Evolutionary conservation across 495 filamentous ascomycete genomes (phyloP), one percentile per base, ranked within the genome.

Genomic region (Chaetomidium leptoderma): DNA sequence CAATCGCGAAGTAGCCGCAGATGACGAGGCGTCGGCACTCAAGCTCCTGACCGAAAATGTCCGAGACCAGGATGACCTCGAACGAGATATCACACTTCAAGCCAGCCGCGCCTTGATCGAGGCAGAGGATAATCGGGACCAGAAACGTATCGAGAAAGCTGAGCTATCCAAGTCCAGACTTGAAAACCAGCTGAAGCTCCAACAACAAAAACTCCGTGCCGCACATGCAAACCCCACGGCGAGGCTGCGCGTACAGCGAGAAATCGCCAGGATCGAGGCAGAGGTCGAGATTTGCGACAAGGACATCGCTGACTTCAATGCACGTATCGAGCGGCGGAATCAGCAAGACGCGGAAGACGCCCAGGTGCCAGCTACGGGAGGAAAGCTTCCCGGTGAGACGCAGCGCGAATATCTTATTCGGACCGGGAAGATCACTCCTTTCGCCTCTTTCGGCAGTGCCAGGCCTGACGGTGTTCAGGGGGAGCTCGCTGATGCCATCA

Each of bases 391-490:
- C 16, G 85, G 86, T 62, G 93, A 97, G 73, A 90, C 80, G 14
- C 83, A 88, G 50, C 82, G 92, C 46, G 91, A 95, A 29, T 97
- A 90, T 68, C 80, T 98, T 47, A 92, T 98, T 33, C 82, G 93
- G 6, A 98, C 92, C 0, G 93, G 93, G 51, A 96, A 97, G 71
- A 98, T 98, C 63, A 98, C 93, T 0, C 93, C 93, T 0, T 97
- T 98, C 57, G 86, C 91, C 3, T 85, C 84, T 50, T 79, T 92
- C 63, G 77, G 79, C 42, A 78, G 76, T 30, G 74, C 77, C 23
- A 70, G 74, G 19, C 74, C 76, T 14, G 76, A 77, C 37, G 83
- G 80, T 2, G 74, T 80, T 6, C 75, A 82, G 36, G 81, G 84
- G 17, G 83, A 82, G 48, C 76, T 93, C 6, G 81, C 83, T 21